Evolutionary conservation across 2,329 filamentous ascomycete species (phyloP), one percentile per base, ranked within the genome.

Genomic region (Cladosporium halotolerans): DNA sequence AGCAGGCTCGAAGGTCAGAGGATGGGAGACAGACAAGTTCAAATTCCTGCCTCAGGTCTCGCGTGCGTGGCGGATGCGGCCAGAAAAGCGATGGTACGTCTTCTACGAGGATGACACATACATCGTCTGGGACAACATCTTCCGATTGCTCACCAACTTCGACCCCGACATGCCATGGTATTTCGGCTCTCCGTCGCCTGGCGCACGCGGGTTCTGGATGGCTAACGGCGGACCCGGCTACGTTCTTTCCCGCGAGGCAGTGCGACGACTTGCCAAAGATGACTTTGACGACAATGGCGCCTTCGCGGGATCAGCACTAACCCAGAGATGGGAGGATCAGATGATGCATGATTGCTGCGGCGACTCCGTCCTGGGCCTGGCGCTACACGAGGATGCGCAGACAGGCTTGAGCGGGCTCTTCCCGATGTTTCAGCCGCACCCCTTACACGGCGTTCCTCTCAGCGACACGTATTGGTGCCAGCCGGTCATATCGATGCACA

Each of bases 91-190:
- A 39, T 79, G 77, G 71, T 79, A 77, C 57, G 72, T 79, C 55
- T 80, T 79, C 61, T 72, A 76, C 53, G 77, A 79, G 58, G 74
- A 74, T 2, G 77, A 79, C 58, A 79, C 77, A 38, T 78, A 71
- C 56, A 55, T 73, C 9, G 60, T 71, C 9, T 73, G 70, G 70
- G 65, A 70, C 44, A 71, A 65, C 19, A 33, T 68, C 33, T 76
- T 76, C 56, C 74, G 74, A 9, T 69, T 77, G 45, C 67, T 78
- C 14, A 70, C 69, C 28, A 74, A 71, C 19, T 73, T 75, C 58
- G 69, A 77, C 49, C 69, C 73, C 4, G 62, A 68, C 9, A 56
- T 56, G 3, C 69, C 70, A 14, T 55, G 73, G 1, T 78, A 78
- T 60, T 71, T 78, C 58, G 76, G 76, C 2, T 77, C 74, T 7